Evolutionary conservation across 768 basidiomycete species (phyloP).

Genomic region (Podaxis sp.): DNA sequence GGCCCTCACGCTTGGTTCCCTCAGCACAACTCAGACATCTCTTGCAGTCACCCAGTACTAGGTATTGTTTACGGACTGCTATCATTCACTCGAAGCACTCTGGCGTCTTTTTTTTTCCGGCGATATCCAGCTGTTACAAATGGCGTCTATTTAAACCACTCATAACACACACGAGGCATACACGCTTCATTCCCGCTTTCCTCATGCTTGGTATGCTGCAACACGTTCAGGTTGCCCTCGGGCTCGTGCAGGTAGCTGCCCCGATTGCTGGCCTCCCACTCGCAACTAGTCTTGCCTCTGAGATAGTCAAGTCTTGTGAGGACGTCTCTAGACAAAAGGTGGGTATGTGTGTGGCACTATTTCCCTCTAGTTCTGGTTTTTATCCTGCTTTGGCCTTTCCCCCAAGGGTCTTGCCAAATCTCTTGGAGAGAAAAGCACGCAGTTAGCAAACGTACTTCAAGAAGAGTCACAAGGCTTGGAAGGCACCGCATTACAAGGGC

Average conservation of each 20-base stretch:
- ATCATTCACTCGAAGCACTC: neutral
- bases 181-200: neutral
- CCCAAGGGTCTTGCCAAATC: constrained; percentile 41
- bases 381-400: neutral
- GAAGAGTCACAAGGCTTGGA: constrained; percentile 38
- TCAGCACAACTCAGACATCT: no score
- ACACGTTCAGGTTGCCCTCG: constrained; percentile 23
- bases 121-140: neutral
- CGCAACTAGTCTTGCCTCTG: constrained; percentile 41
- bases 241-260: constrained; percentile 41
- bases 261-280: constrained; percentile 45
- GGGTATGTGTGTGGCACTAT: neutral
- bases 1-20: no score
- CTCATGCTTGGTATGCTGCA: constrained; percentile 1
- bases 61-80: neutral
- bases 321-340: constrained; percentile 52
- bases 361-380: no score
- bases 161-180: neutral
- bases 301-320: constrained; percentile 46
- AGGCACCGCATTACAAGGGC: constrained; percentile 39
- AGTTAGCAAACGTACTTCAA: constrained; percentile 37
- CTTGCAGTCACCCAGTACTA: no score
- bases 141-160: neutral
- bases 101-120: neutral
- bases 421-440: constrained; percentile 41